Base-by-base conservation (phyloP, 805 yeast genomes). In the Candida boidinii region DNA sequence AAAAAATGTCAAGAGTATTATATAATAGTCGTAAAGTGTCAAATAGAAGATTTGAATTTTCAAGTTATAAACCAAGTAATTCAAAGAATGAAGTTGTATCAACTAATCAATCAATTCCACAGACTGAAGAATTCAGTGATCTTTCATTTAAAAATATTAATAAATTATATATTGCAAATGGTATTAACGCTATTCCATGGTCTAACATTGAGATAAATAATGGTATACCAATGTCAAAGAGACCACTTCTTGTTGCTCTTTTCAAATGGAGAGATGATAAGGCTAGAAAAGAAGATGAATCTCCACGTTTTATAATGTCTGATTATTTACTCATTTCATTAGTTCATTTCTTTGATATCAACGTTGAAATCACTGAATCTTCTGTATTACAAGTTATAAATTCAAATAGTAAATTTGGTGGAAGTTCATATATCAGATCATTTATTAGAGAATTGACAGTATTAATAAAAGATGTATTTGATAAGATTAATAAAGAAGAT, bases 261-360 rank as follows among this genome's bases (percentile, higher is more conserved):
- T 84, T 71, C 45, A 64, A 72, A 27, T 92, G 96, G 96, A 72
- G 98, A 54, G 97, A 92, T 52, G 31, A 39, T 2, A 49, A 70
- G 23, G 97, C 96, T 2, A 68, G 94, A 42, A 44, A 60, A 24
- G 68, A 72, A 29, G 98, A 92, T 53, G 98, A 92, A 57, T 82
- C 94, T 2, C 74, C 80, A 2, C 64, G 94, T 39, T 90, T 64
- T 46, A 65, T 92, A 12, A 79, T 88, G 90, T 74, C 95, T 5
- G 87, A 85, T 48, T 92, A 80, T 45, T 53, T 79, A 11, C 50
- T 92, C 24, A 76, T 79, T 0, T 66, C 79, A 0, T 54, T 92
- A 28, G 76, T 45, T 16, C 46, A 43, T 22, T 36, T 44, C 5
- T 44, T 53, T 21, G 50, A 43, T 14, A 31, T 41, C 17, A 44